Conservation (phyloP, 495 filamentous ascomycete genomes). For the Sordaria brevicollis region DNA sequence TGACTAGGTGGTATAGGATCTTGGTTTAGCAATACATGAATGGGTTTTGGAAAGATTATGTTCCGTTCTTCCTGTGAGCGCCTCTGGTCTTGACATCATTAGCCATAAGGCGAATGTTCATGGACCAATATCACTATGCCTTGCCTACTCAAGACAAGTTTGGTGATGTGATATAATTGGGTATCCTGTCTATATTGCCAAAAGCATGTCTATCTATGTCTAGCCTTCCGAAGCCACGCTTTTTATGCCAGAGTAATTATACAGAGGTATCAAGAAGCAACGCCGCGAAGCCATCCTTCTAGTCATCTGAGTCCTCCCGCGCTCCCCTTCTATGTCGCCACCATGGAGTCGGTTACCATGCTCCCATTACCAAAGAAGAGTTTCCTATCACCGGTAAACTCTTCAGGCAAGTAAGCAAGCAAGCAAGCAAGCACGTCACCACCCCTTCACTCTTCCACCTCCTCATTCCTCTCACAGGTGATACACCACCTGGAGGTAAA, state of each 20-base stretch:
- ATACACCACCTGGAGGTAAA: too few species aligned
- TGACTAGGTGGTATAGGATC: neutral
- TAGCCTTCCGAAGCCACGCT: neutral
- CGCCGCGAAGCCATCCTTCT: neutral
- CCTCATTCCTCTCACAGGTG: too few species aligned
- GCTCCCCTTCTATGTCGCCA: too few species aligned
- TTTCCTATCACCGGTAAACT: too few species aligned
- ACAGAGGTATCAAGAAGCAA: neutral
- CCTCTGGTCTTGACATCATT: neutral
- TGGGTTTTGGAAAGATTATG: neutral
- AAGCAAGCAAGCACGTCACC: too few species aligned
- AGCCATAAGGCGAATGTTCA: neutral
- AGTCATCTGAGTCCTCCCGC: neutral
- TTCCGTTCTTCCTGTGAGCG: neutral
- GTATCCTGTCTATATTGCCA: neutral
- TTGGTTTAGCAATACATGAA: neutral
- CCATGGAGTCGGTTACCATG: too few species aligned
- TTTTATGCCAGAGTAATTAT: neutral
- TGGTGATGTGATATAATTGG: neutral
- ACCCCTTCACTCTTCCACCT: too few species aligned
- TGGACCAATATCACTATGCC: neutral
- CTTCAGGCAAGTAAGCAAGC: too few species aligned
- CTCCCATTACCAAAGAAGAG: too few species aligned
- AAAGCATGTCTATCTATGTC: neutral
- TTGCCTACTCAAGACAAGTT: neutral